These are phyloP conservation scores for Jaenimonas drosophilae DNA, from an alignment of 208 protist genomes.

Conservation along the genomic window DNA sequence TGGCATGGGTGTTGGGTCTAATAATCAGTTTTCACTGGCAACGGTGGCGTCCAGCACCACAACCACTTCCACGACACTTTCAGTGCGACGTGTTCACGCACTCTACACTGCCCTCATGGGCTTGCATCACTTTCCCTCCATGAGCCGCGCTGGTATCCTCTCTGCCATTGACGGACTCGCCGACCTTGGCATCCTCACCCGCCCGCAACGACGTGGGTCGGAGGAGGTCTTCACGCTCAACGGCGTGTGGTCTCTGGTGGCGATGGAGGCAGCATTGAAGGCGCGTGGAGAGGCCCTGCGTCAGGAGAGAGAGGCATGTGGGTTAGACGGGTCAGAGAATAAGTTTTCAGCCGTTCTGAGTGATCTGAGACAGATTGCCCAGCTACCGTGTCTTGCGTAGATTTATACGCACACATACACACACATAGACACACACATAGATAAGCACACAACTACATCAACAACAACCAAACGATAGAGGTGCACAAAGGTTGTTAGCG, in stretches of 20 bases:
- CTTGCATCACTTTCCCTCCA: constrained; percentile 49
- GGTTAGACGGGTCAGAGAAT: constrained; percentile 41
- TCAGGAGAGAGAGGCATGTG: constrained; percentile 26
- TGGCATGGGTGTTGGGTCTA: too few relatives aligned
- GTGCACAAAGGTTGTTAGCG: too few relatives aligned
- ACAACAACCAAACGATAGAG: too few relatives aligned
- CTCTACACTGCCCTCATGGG: constrained; percentile 66
- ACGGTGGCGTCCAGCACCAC: background rate
- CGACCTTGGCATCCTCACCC: constrained; percentile 60
- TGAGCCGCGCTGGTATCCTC: constrained; percentile 37
- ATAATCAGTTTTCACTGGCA: background rate
- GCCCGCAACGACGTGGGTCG: constrained; percentile 44
- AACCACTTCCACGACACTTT: constrained; percentile 19
- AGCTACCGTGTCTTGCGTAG: constrained; percentile 7
- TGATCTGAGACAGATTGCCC: constrained; percentile 30
- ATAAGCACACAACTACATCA: too few relatives aligned
- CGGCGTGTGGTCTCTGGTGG: constrained; percentile 46
- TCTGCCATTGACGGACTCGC: constrained; percentile 44
- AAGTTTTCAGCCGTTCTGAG: constrained; percentile 40
- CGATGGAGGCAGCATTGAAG: constrained; percentile 42
- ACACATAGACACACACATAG: too few relatives aligned
- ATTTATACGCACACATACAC: background rate
- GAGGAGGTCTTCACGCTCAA: constrained; percentile 54
- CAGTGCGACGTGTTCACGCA: constrained; percentile 43
- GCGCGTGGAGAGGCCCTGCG: constrained; percentile 43